Percentiles rank a stretch among this genome's conserved stretches.
Conservation (phyloP, 2,329 filamentous ascomycete species). For the Cercospora berteroae region DNA sequence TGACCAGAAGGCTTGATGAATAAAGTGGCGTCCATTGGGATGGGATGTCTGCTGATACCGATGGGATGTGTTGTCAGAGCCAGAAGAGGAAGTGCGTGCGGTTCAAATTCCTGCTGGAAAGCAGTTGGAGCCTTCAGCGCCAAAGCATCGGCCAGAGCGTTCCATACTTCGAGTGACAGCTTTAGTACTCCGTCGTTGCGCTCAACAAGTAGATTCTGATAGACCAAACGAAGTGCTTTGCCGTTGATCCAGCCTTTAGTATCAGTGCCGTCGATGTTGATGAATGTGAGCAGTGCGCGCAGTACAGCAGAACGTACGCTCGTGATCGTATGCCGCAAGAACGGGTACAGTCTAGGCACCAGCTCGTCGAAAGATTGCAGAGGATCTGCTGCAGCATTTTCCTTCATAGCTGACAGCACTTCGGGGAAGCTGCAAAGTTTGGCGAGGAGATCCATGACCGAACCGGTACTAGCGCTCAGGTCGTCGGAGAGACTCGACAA, state of each 20-base stretch:
- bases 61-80: conserved; percentile 85
- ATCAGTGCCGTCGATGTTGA: conserved; percentile 74
- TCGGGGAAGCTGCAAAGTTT: conserved; percentile 93
- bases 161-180: conserved; percentile 84
- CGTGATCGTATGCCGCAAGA: conserved; percentile 94
- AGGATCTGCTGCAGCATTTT: conserved; percentile 76
- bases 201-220: conserved; percentile 93
- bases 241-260: conserved; percentile 91
- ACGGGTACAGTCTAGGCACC: conserved; percentile 91
- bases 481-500: conserved; percentile 96
- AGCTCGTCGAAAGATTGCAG: conserved; percentile 88
- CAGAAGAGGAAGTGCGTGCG: conserved; percentile 77
- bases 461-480: conserved; percentile 92
- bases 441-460: conserved; percentile 96
- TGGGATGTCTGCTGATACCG: conserved; percentile 83
- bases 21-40: conserved; percentile 84
- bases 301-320: conserved; percentile 91
- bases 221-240: conserved; percentile 81
- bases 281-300: conserved; percentile 87
- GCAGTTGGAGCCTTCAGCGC: conserved; percentile 58
- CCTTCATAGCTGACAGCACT: conserved; percentile 90
- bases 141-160: conserved; percentile 69
- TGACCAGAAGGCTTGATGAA: conserved; percentile 93
- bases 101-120: conserved; percentile 70
- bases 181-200: conserved; percentile 79